A percentile compares a stretch with the other conserved stretches of the same genome.
These are phyloP conservation scores for Balakata baccata DNA, from an alignment of 345 rosid genomes.

Conservation along the genomic window DNA sequence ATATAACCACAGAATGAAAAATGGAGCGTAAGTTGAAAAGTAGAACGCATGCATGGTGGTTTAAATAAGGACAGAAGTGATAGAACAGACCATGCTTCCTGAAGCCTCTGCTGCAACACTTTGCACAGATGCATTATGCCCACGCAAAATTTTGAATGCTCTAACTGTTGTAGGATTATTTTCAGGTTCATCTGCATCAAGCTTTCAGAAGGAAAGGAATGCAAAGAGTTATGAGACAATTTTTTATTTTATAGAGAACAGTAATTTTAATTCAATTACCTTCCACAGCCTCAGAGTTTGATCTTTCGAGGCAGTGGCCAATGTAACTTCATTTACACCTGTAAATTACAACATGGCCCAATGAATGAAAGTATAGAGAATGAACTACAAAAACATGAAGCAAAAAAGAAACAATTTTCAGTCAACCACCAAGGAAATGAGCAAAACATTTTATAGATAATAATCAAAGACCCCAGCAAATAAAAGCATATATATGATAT, in stretches of 20 bases:
- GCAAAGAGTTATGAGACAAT: constrained; percentile 13
- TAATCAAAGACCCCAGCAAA: not conserved
- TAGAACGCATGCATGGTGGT: not conserved
- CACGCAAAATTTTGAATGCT: constrained; percentile 73
- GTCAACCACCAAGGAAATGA: not conserved
- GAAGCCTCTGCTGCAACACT: constrained; percentile 64
- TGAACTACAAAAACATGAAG: constrained; percentile 1
- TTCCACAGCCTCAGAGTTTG: constrained; percentile 84
- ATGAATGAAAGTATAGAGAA: not conserved
- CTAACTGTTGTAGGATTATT: constrained; percentile 46
- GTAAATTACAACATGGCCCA: constrained; percentile 18
- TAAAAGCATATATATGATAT: not conserved
- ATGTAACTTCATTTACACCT: constrained; percentile 46
- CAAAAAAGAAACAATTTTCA: not conserved
- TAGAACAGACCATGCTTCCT: constrained; percentile 62
- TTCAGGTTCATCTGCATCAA: constrained; percentile 42
- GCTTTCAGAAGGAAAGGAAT: constrained; percentile 37
- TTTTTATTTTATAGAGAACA: constrained; percentile 7
- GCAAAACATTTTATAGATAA: not conserved
- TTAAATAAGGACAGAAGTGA: constrained; percentile 8
- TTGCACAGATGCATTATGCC: constrained; percentile 84
- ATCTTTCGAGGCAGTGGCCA: constrained; percentile 95
- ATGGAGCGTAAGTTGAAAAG: constrained; percentile 5
- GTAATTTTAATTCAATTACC: constrained; percentile 44
- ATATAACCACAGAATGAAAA: constrained; percentile 13